Conservation (phyloP, 2,329 filamentous ascomycete genomes). For the Celoporthe dispersa region DNA sequence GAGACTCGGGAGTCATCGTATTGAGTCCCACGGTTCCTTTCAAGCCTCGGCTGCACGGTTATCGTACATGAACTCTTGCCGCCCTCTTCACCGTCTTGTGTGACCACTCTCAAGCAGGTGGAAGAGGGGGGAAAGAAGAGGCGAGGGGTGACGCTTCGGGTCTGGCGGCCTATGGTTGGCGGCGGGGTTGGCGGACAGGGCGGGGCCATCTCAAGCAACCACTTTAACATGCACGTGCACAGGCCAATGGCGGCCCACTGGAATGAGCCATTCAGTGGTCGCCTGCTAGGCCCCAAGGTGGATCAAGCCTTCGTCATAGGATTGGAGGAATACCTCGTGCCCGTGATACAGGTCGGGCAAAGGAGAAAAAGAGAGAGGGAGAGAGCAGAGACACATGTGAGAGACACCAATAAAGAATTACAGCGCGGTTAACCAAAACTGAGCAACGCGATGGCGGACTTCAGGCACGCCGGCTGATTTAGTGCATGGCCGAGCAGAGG, state of each 20-base stretch:
- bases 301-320: neutral
- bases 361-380: neutral
- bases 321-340: neutral
- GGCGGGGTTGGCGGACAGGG: conserved; percentile 1
- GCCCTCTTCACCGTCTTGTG: neutral
- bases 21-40: neutral
- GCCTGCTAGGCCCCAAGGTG: neutral
- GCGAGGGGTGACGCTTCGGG: conserved; percentile 1
- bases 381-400: neutral
- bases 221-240: conserved; percentile 12
- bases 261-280: neutral
- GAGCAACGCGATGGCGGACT: neutral
- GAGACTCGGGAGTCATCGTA: neutral
- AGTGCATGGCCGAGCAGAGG: neutral
- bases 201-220: conserved; percentile 7
- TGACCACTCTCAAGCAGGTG: neutral
- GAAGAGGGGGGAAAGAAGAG: neutral
- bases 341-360: neutral
- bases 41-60: neutral
- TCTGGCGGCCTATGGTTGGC: neutral
- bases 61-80: neutral
- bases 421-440: neutral
- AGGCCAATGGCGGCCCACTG: conserved; percentile 1
- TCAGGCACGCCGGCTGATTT: neutral
- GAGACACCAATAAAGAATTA: neutral